Evolutionary conservation across 2,329 filamentous ascomycete genomes (phyloP).

Genomic region (Apiospora marii): DNA sequence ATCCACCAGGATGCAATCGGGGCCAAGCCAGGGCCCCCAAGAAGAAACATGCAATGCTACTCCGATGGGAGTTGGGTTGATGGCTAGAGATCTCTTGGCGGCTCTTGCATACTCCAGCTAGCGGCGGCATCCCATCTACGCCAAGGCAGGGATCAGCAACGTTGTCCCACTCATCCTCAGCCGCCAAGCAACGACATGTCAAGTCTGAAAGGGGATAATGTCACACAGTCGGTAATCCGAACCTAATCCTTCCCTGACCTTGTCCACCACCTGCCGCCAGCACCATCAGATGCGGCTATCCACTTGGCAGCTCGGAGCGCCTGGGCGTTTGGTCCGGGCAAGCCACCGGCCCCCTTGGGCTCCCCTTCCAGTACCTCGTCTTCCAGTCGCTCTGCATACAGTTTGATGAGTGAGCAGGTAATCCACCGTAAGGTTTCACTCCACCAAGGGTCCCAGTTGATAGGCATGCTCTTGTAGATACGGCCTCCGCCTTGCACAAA

Average conservation of each 20-base stretch:
- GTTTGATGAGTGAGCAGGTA: slow-evolving; percentile 21
- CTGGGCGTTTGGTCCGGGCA: slow-evolving; percentile 25
- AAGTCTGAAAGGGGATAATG: slow-evolving; percentile 24
- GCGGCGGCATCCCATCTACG: slow-evolving; percentile 24
- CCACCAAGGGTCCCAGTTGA: slow-evolving; percentile 16
- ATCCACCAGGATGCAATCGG: slow-evolving; percentile 17
- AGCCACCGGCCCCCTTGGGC: slow-evolving; percentile 13
- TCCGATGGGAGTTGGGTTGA: neutral
- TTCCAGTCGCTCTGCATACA: neutral
- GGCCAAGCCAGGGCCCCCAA: neutral
- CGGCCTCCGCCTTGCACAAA: neutral
- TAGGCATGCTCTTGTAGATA: neutral
- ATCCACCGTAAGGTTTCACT: slow-evolving; percentile 23
- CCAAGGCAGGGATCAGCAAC: slow-evolving; percentile 28
- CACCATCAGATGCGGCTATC: slow-evolving; percentile 27
- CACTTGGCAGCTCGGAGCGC: slow-evolving; percentile 25
- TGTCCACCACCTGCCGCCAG: slow-evolving; percentile 14
- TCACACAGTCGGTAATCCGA: slow-evolving; percentile 20
- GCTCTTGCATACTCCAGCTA: slow-evolving; percentile 1
- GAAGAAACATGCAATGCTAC: slow-evolving; percentile 16
- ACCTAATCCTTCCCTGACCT: neutral
- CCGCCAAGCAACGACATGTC: slow-evolving; percentile 29
- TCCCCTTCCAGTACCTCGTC: neutral
- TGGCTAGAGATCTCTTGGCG: slow-evolving; percentile 16
- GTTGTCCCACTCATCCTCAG: slow-evolving; percentile 29